These are phyloP conservation scores for Simplicillium sp. DNA, from an alignment of 2,329 filamentous ascomycete genomes.

Conservation along the genomic window DNA sequence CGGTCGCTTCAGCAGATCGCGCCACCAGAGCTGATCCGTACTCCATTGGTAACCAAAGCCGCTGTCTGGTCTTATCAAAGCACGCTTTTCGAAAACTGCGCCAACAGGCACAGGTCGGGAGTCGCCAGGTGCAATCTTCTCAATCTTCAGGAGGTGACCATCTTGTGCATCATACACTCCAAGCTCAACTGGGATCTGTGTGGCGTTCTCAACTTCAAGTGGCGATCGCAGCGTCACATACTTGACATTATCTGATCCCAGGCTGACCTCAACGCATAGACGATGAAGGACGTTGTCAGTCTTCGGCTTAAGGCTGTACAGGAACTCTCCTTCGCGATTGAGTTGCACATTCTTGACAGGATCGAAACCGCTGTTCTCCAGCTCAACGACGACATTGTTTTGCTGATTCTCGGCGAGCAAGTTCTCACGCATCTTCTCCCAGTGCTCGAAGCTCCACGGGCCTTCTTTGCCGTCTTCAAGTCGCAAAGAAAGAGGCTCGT, in stretches of 20 bases:
- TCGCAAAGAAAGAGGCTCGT: constrained; percentile 63
- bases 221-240: constrained; percentile 94
- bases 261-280: constrained; percentile 80
- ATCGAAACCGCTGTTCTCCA: constrained; percentile 93
- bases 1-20: constrained; percentile 73
- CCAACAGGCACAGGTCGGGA: constrained; percentile 85
- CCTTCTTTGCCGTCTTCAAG: constrained; percentile 83
- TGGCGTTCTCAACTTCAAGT: constrained; percentile 87
- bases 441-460: constrained; percentile 95
- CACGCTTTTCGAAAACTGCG: constrained; percentile 78
- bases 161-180: constrained; percentile 83
- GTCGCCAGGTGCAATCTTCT: constrained; percentile 92
- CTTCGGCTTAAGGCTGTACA: constrained; percentile 84
- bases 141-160: constrained; percentile 89
- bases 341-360: constrained; percentile 79
- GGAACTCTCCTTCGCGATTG: constrained; percentile 85
- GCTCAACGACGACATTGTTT: constrained; percentile 68
- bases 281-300: constrained; percentile 79
- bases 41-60: constrained; percentile 98
- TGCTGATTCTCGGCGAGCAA: constrained; percentile 74
- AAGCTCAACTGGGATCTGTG: constrained; percentile 89
- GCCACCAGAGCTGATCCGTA: constrained; percentile 83
- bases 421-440: constrained; percentile 91
- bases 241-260: constrained; percentile 94
- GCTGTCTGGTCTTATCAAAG: constrained; percentile 83